Base-by-base conservation (phyloP, 768 basidiomycete species). In the Lactarius sanguifluus region DNA sequence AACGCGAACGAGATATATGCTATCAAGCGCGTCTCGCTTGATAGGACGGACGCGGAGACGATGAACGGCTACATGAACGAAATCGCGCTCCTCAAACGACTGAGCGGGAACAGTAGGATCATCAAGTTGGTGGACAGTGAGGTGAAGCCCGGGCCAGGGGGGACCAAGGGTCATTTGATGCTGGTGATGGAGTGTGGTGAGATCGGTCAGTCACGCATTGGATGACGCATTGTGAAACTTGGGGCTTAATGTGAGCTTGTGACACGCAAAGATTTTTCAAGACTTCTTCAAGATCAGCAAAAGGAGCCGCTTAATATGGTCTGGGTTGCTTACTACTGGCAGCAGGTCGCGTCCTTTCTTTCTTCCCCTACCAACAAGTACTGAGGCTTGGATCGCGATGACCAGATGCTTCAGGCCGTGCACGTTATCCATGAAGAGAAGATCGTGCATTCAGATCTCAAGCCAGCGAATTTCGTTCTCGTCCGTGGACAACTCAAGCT, bases 101-200 rank as follows among this genome's bases (percentile, higher is more conserved):
- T 99, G n/a, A 87, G 89, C 41, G 97, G 96, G 36, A 96, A 98
- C 75, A 87, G 86, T 61, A 83, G 94, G 56, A 96, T 99, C 71
- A 98, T 99, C 70, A 84, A 91, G 62, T 77, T 99, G 59, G 85
- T 95, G 70, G 96, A 98, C 73, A 91, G 91, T 64, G 96, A 98
- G 77, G 85, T 96, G 43, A 91, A 88, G 72, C 81, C 85, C 5
- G 84, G 84, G 3, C 85, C 86, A 34, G 85, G 84, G 28, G 89
- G 89, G 20, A 86, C 82, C 69, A 92, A 89, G 73, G 90, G 89
- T 0, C 81, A 86, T 68, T 74, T 98, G 62, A 79, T 93, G 77
- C 82, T 98, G 74, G 90, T 98, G 5, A 95, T 99, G 94, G 96
- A 99, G 75, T 94, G 91, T 67, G 96, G 96, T 9, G 96, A 99